Evolutionary conservation across 495 filamentous ascomycete species (phyloP), one percentile per base, ranked within the genome.

Genomic region (Podospora fimiseda): DNA sequence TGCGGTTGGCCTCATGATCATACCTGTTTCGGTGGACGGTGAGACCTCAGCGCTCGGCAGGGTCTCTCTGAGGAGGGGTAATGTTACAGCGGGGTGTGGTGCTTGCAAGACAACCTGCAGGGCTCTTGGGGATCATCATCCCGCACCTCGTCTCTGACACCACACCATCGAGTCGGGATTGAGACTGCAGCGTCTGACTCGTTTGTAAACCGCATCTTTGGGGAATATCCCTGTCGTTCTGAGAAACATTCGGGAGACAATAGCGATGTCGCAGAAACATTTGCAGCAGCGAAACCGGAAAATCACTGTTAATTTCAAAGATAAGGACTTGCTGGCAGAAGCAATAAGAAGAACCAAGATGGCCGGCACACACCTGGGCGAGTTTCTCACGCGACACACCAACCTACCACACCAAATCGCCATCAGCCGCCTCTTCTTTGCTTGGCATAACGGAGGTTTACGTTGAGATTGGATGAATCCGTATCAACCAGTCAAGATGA

Each of bases 1-100:
- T 7, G 30, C 23, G 30, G 52, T 45, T 56, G 59, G 36, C 50
- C 60, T 30, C 55, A 62, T 62, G 62, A 62, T 57, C 46, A 47
- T 30, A 43, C 20, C 20, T 33, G 15, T 24, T 43, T 50, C 50
- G 58, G 56, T 55, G 52, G 52, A 57, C 50, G 55, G 62, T 56
- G 59, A 59, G 49, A 20, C 30, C 42, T 22, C 46, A 43, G 46
- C 56, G 22, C 40, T 14, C 23, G 21, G 43, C 9, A 42, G 40
- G 20, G 40, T 48, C 27, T 19, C 13, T 27, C 27, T 5, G 11
- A 5, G 21, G 44, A 30, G 44, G 44, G 44, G 44, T 47, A 44
- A 44, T 19, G 44, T 47, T 47, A 47, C 44, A 47, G 44, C 44
- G 44, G 44, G 44, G 44, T 44, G 20, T 51, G 8, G 16, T 43